phyloP scores from a whole-genome alignment of 2,329 filamentous ascomycete species.

The Diaporthe citri region DNA sequence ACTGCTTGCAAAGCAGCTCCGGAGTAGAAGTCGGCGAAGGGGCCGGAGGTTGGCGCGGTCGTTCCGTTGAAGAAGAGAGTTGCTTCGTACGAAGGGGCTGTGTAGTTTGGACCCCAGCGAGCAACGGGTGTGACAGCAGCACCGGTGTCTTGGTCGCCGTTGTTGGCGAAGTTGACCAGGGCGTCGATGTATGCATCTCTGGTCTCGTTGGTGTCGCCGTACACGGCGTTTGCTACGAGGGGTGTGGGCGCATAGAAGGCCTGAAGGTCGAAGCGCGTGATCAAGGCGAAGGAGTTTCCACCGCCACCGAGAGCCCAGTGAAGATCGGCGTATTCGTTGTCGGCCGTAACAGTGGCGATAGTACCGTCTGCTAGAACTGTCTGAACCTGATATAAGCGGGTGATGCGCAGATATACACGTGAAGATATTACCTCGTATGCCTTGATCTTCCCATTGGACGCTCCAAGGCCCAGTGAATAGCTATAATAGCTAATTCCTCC shows the following conservation, averaged over 20 bases:
- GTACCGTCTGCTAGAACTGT: constrained; percentile 46
- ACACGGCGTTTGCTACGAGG: constrained; percentile 15
- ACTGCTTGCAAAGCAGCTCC: neutral
- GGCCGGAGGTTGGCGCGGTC: neutral
- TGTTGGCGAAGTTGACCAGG: constrained; percentile 32
- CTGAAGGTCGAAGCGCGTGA: constrained; percentile 48
- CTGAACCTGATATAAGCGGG: neutral
- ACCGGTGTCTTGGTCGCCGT: constrained; percentile 32
- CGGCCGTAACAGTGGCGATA: constrained; percentile 44
- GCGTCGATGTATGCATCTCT: constrained; percentile 30
- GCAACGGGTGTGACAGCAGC: constrained; percentile 18
- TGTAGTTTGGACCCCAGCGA: constrained; percentile 7
- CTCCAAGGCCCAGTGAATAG: constrained; percentile 12
- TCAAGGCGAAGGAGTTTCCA: constrained; percentile 49
- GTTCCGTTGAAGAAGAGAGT: constrained; percentile 35
- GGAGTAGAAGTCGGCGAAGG: constrained; percentile 25
- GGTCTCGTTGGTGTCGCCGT: constrained; percentile 18
- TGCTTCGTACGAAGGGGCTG: constrained; percentile 2
- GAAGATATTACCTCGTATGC: constrained; percentile 2
- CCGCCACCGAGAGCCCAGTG: constrained; percentile 47
- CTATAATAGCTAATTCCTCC: constrained; percentile 52
- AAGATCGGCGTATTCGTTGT: constrained; percentile 46
- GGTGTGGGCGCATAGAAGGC: constrained; percentile 33
- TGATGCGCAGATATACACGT: neutral
- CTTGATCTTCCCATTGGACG: constrained; percentile 15